Conservation (phyloP, 2,329 filamentous ascomycete genomes). For the Fusarium miscanthi region DNA sequence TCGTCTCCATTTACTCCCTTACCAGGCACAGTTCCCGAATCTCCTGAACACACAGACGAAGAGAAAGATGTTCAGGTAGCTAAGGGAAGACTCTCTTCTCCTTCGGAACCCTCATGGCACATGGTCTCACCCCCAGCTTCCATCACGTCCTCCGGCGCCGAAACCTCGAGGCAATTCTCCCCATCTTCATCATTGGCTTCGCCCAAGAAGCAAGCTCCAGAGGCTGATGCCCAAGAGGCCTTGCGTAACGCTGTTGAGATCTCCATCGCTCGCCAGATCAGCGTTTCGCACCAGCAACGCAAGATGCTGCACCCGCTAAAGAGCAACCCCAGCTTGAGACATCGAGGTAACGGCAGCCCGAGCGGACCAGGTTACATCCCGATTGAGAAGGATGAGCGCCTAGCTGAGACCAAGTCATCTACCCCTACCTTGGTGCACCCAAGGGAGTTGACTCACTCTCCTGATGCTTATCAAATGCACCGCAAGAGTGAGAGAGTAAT, state of each 20-base stretch:
- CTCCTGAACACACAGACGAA: constrained; percentile 49
- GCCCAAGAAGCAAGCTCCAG: constrained; percentile 42
- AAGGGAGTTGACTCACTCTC: constrained; percentile 44
- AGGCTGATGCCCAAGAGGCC: constrained; percentile 43
- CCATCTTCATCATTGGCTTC: constrained; percentile 31
- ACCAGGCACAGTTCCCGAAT: constrained; percentile 53
- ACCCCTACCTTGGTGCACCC: constrained; percentile 60
- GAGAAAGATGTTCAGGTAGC: constrained; percentile 44
- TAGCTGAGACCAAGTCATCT: constrained; percentile 53
- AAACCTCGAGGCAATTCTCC: constrained; percentile 20
- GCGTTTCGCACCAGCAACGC: constrained; percentile 70
- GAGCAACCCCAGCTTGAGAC: constrained; percentile 46
- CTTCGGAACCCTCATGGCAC: constrained; percentile 59
- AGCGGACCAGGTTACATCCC: constrained; percentile 31
- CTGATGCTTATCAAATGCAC: constrained; percentile 57
- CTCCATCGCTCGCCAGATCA: constrained; percentile 76
- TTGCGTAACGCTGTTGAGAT: constrained; percentile 69
- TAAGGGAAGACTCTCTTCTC: constrained; percentile 49
- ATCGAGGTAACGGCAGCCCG: constrained; percentile 31
- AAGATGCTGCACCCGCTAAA: constrained; percentile 68
- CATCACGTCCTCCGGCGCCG: constrained; percentile 41
- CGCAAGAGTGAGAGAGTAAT: constrained; percentile 63
- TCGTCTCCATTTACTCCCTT: constrained; percentile 37
- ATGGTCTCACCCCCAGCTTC: constrained; percentile 57
- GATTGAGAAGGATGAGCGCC: constrained; percentile 45